A percentile compares a stretch with the other conserved stretches of the same genome.
Conservation (phyloP, 768 basidiomycete species). For the Boletus reticulatus region DNA sequence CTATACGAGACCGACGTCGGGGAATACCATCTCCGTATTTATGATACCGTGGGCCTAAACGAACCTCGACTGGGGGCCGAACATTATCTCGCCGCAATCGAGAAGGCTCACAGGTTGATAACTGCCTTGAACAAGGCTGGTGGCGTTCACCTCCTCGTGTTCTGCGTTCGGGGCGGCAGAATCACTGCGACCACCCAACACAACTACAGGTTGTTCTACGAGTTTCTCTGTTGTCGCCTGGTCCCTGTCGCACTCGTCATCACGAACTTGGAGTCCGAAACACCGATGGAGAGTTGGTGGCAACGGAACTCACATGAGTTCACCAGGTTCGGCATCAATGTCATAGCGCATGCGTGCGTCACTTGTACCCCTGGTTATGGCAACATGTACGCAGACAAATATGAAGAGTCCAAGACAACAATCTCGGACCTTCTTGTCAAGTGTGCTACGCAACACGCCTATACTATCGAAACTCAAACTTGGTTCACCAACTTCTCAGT, state of each 20-base stretch:
- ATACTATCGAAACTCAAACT: conserved; percentile 21
- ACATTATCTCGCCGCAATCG: conserved; percentile 25
- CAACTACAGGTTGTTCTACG: conserved; percentile 38
- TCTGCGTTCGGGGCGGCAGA: conserved; percentile 36
- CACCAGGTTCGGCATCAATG: conserved; percentile 19
- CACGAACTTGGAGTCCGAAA: conserved; percentile 38
- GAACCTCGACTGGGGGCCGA: conserved; percentile 25
- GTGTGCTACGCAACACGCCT: conserved; percentile 19
- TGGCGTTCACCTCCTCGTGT: conserved; percentile 40
- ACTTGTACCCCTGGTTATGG: conserved; percentile 32
- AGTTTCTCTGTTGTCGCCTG: conserved; percentile 36
- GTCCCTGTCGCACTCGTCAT: conserved; percentile 41
- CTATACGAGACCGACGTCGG: conserved; percentile 19
- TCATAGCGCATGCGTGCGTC: conserved; percentile 29
- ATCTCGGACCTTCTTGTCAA: conserved; percentile 24
- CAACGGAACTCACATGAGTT: conserved; percentile 27
- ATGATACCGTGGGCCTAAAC: conserved; percentile 33
- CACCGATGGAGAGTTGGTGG: conserved; percentile 36
- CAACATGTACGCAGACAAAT: conserved; percentile 34
- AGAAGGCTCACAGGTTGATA: conserved; percentile 32
- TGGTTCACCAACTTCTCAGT: conserved; percentile 24
- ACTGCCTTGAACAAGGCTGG: conserved; percentile 23
- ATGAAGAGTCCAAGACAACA: conserved; percentile 32
- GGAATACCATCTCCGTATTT: conserved; percentile 21
- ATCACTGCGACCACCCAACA: conserved; percentile 34